Percentiles rank a stretch among this genome's conserved stretches.
phyloP scores from a whole-genome alignment of 495 filamentous ascomycete genomes.

The Alectoria sarmentosa region DNA sequence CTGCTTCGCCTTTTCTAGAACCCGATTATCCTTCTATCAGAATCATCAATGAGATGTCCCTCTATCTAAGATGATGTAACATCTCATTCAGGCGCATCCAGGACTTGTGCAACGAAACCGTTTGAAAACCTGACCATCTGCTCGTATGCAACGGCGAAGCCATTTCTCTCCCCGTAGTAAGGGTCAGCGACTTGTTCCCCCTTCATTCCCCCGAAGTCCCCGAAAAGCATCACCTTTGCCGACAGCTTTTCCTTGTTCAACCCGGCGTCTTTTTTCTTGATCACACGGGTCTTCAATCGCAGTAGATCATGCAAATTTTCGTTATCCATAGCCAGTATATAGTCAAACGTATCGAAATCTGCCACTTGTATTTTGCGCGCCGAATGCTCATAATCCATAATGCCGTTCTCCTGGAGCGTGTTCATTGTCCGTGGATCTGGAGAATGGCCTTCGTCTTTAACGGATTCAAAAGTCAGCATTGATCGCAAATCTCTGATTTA shows the following conservation, averaged over 20 bases:
- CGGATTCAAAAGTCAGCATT: not conserved
- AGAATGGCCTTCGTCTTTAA: slow-evolving; percentile 42
- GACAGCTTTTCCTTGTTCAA: slow-evolving; percentile 29
- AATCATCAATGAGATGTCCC: not conserved
- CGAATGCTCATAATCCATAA: slow-evolving; percentile 65
- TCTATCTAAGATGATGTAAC: not conserved
- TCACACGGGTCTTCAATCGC: slow-evolving; percentile 47
- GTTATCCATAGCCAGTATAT: slow-evolving; percentile 90
- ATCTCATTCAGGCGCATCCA: slow-evolving; percentile 8
- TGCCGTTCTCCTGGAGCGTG: slow-evolving; percentile 66
- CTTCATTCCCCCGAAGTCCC: slow-evolving; percentile 61
- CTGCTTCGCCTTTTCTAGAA: not conserved
- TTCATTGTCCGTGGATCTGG: slow-evolving; percentile 82
- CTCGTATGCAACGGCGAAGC: slow-evolving; percentile 80
- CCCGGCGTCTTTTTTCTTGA: slow-evolving; percentile 42
- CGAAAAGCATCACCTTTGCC: slow-evolving; percentile 67
- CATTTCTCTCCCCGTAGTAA: slow-evolving; percentile 79
- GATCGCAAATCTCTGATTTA: not conserved
- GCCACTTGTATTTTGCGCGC: slow-evolving; percentile 64
- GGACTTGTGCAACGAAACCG: slow-evolving; percentile 54
- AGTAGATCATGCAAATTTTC: slow-evolving; percentile 70
- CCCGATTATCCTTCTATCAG: not conserved
- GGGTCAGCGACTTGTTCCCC: slow-evolving; percentile 81
- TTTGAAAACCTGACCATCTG: slow-evolving; percentile 74
- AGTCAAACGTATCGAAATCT: slow-evolving; percentile 84